A percentile compares a stretch with the other conserved stretches of the same genome.
Conservation (phyloP, 1,284 basidiomycete genomes). For the Pterulicium gracile region DNA sequence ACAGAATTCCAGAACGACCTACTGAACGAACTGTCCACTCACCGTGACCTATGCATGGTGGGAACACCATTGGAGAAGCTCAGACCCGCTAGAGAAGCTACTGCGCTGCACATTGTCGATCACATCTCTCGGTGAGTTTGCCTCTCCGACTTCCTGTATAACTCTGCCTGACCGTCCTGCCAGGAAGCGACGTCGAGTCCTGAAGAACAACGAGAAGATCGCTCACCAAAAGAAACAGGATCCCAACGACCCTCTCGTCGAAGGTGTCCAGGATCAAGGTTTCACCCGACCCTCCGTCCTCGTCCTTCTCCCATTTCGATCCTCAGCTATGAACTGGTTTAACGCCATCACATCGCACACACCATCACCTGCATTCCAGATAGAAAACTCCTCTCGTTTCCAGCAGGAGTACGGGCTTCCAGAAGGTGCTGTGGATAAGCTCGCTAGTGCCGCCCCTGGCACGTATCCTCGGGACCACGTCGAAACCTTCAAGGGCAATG, state of each 20-base stretch:
- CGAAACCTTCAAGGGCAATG: constrained; percentile 92
- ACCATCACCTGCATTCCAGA: constrained; percentile 54
- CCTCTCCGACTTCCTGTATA: not conserved
- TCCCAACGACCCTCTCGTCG: constrained; percentile 37
- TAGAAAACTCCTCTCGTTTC: constrained; percentile 85
- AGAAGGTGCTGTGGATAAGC: constrained; percentile 71
- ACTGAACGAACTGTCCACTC: constrained; percentile 49
- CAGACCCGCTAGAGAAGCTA: constrained; percentile 48
- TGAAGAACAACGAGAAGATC: constrained; percentile 91
- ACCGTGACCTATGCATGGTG: constrained; percentile 70
- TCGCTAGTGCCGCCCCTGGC: constrained; percentile 60
- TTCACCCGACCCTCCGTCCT: constrained; percentile 95
- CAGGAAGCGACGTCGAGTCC: constrained; percentile 86
- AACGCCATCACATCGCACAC: constrained; percentile 59
- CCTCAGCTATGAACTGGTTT: constrained; percentile 76
- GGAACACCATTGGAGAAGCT: constrained; percentile 45
- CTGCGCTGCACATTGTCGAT: constrained; percentile 70
- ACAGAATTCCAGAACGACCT: constrained; percentile 52
- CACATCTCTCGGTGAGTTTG: constrained; percentile 71
- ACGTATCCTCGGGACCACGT: constrained; percentile 86
- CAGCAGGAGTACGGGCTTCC: constrained; percentile 78
- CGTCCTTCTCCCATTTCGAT: constrained; percentile 87
- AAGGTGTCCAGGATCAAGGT: constrained; percentile 89
- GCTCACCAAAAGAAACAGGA: constrained; percentile 51
- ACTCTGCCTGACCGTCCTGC: constrained; percentile 6